phyloP scores from a whole-genome alignment of 306 rosid species.

The Casuarina cunninghamiana region DNA sequence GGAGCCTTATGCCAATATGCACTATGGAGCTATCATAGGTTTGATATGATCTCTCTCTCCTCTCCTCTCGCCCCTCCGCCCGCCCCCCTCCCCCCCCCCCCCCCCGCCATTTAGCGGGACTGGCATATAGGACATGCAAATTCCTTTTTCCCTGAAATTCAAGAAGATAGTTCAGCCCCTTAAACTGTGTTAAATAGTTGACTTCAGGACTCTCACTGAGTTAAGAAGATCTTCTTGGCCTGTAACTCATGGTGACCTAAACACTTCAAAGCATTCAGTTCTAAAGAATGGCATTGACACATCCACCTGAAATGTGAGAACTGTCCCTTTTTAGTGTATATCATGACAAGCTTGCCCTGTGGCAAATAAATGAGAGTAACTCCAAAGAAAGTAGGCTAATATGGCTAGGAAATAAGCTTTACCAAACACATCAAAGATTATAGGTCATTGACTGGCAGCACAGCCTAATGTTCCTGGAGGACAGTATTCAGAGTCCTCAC shows the following conservation, averaged over 20 bases:
- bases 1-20: constrained; percentile 94
- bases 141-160: neutral
- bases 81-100: neutral
- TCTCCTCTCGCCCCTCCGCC: constrained; percentile 7
- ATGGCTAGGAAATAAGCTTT: neutral
- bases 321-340: neutral
- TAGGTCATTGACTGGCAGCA: neutral
- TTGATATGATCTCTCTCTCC: constrained; percentile 11
- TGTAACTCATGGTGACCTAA: neutral
- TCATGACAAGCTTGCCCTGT: neutral
- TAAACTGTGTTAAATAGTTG: neutral
- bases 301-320: neutral
- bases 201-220: neutral
- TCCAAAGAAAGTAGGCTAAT: neutral
- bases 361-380: neutral
- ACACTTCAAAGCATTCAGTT: neutral
- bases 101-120: neutral
- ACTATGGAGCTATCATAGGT: constrained; percentile 95
- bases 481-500: neutral
- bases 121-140: neutral
- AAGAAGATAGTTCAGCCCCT: neutral
- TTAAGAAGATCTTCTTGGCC: neutral
- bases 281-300: neutral
- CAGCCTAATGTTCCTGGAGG: neutral
- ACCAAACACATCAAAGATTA: neutral